These are phyloP conservation scores for Wickerhamiella qilinensis DNA, from an alignment of 805 yeast genomes.

Conservation along the genomic window DNA sequence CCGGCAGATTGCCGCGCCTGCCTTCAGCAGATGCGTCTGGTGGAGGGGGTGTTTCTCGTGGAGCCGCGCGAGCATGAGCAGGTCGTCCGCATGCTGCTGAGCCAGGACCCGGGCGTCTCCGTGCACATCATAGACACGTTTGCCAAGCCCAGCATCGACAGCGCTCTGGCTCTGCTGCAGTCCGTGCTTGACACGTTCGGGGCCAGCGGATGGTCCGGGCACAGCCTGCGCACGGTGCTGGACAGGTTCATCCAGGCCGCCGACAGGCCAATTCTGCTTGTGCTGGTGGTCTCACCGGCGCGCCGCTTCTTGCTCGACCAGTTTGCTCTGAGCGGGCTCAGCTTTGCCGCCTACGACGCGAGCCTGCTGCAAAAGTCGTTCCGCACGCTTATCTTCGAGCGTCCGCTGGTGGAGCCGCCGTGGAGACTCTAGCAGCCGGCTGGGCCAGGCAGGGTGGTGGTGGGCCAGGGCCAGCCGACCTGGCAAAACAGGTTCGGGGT, in stretches of 20 bases:
- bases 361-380: not conserved
- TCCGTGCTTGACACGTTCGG: not conserved
- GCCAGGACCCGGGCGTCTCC: not conserved
- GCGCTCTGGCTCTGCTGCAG: not conserved
- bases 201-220: constrained; percentile 1
- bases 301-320: not conserved
- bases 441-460: no score
- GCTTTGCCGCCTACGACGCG: not conserved
- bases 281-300: no score
- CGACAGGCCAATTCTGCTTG: no score
- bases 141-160: not conserved
- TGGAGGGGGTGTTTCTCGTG: not conserved
- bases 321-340: not conserved
- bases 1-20: no score
- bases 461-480: no score
- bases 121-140: not conserved
- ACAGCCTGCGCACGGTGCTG: not conserved
- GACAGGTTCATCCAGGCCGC: not conserved
- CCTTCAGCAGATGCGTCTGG: not conserved
- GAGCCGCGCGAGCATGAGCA: not conserved
- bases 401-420: no score
- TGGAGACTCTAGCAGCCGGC: no score
- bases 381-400: not conserved
- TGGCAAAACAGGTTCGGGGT: no score
- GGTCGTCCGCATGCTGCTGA: not conserved